These are phyloP conservation scores for Aspergillus oerlinghausenensis DNA, from an alignment of 2,329 filamentous ascomycete species.

Conservation along the genomic window DNA sequence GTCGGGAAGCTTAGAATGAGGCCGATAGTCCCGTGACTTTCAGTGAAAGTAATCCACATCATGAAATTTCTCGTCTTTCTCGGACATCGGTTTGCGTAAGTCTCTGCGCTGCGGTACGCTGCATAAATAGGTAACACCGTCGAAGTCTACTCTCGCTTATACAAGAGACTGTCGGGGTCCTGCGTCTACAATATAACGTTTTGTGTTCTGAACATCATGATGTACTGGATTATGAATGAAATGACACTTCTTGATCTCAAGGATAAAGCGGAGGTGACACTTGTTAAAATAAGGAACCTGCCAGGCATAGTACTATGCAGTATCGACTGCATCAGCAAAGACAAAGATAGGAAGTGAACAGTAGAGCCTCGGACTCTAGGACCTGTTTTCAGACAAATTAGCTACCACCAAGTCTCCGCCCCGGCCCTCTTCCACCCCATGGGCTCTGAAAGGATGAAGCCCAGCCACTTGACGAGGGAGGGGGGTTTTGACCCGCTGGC, in stretches of 20 bases:
- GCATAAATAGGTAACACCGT: neutral
- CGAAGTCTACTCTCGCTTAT: neutral
- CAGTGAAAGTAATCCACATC: constrained; percentile 7
- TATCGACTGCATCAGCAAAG: neutral
- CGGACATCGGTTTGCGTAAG: neutral
- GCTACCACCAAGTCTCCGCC: constrained; percentile 37
- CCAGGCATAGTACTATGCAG: neutral
- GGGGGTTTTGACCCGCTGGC: constrained; percentile 23
- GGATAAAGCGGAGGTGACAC: neutral
- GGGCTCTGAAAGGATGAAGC: constrained; percentile 27
- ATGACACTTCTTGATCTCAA: neutral
- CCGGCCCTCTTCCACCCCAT: constrained; percentile 39
- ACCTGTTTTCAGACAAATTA: constrained; percentile 10
- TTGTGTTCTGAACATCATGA: neutral
- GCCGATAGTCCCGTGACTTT: constrained; percentile 10
- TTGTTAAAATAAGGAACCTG: neutral
- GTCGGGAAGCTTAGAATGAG: constrained; percentile 12
- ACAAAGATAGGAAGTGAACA: neutral
- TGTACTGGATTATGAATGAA: neutral
- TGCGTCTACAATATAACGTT: neutral
- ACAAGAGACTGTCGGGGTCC: neutral
- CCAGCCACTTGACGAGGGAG: constrained; percentile 23
- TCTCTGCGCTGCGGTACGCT: neutral
- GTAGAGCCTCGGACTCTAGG: neutral
- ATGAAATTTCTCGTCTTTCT: neutral